phyloP scores from a whole-genome alignment of 805 yeast species.

The Komagataella phaffii region DNA sequence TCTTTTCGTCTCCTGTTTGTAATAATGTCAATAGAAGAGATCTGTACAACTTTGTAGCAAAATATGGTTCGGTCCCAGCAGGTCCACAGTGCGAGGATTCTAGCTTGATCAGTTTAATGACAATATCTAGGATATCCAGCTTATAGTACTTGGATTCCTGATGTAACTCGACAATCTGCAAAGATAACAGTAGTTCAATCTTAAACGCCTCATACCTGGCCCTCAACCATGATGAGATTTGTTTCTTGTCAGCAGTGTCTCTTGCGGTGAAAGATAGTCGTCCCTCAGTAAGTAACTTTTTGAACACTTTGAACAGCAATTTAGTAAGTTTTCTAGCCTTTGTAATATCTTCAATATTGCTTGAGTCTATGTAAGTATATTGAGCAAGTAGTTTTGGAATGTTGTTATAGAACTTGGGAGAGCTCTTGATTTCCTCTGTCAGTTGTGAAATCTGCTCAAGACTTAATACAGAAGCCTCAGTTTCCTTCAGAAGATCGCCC shows the following conservation, averaged over 20 bases:
- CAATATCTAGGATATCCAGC: constrained; percentile 37
- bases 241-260: constrained; percentile 28
- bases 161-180: constrained; percentile 23
- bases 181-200: constrained; percentile 20
- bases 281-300: constrained; percentile 28
- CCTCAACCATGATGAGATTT: constrained; percentile 51
- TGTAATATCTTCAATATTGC: constrained; percentile 11
- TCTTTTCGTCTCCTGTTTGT: constrained; percentile 18
- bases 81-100: constrained; percentile 46
- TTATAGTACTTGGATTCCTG: constrained; percentile 35
- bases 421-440: constrained; percentile 19
- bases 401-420: constrained; percentile 42
- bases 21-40: constrained; percentile 20
- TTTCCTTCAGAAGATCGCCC: not conserved
- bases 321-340: constrained; percentile 23
- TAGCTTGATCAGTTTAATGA: constrained; percentile 37
- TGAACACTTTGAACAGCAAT: constrained; percentile 32
- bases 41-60: constrained; percentile 43
- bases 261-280: constrained; percentile 20
- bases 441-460: constrained; percentile 12
- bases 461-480: constrained; percentile 1
- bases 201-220: constrained; percentile 45
- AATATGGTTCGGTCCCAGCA: constrained; percentile 37
- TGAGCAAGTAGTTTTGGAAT: constrained; percentile 32
- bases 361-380: constrained; percentile 13